phyloP scores from a whole-genome alignment of 441 rosid species.

The Hura crepitans region DNA sequence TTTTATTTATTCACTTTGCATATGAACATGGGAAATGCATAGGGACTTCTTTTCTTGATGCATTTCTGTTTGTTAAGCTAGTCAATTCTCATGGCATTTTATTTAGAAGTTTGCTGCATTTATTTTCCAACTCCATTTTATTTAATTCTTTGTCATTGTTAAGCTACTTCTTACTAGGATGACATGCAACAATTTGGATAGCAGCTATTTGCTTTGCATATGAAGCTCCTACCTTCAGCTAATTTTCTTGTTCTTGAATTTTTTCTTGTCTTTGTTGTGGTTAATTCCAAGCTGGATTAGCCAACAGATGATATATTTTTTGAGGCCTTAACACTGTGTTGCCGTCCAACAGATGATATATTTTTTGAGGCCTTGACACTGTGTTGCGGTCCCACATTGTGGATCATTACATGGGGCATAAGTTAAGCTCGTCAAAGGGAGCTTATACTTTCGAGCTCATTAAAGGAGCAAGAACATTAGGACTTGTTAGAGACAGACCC shows the following conservation, averaged over 20 bases:
- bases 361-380: background rate
- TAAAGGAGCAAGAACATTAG: too few species aligned
- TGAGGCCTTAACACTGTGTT: too few species aligned
- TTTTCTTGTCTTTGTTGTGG: background rate
- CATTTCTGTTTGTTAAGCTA: slow-evolving; percentile 4
- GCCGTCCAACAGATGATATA: background rate
- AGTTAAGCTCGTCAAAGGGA: too few species aligned
- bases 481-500: too few species aligned
- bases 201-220: background rate
- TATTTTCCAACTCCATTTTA: background rate
- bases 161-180: too few species aligned
- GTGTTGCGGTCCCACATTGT: too few species aligned
- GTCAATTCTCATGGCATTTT: background rate
- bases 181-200: background rate
- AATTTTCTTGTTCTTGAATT: background rate
- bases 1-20: background rate
- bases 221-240: background rate
- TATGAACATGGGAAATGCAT: too few species aligned
- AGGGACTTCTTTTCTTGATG: background rate
- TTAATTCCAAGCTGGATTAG: background rate
- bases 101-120: background rate
- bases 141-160: too few species aligned
- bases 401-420: too few species aligned
- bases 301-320: background rate
- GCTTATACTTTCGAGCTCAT: too few species aligned